Base-by-base conservation (phyloP, 495 filamentous ascomycete genomes). In the Trichodelitschia bisporula region DNA sequence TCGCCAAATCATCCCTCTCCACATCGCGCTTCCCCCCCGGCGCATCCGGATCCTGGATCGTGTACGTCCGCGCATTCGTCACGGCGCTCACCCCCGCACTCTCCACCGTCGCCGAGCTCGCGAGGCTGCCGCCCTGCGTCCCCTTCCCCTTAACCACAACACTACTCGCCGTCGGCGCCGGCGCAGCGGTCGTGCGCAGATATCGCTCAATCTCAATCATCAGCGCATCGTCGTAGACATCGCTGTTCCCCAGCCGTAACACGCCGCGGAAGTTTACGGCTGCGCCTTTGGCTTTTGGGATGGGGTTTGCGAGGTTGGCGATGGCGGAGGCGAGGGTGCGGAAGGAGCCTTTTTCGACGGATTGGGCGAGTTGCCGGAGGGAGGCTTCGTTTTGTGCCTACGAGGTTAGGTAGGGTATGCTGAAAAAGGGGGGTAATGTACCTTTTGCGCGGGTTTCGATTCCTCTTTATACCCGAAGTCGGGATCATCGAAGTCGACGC, bases 401-500 rank as follows among this genome's bases (percentile, higher is more conserved):
- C 0, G 19, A 29, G 13, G 16, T 13, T 13, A 29, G 14, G 12
- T 17, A n/a, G n/a, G n/a, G n/a, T n/a, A n/a, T n/a, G n/a, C n/a
- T n/a, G n/a, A n/a, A n/a, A n/a, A n/a, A n/a, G n/a, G n/a, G n/a
- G n/a, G n/a, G n/a, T n/a, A n/a, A n/a, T n/a, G n/a, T n/a, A n/a
- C n/a, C n/a, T 93, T 93, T 33, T 46, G 36, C 2, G 40, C 34
- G 29, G 65, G 56, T 49, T 99, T 99, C 40, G 75, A 67, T 49
- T 99, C 84, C 55, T 99, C 84, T 48, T 84, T 89, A 42, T 77
- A 73, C 17, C 83, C 82, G 42, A 69, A 92, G 18, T 91, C 82
- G 3, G 68, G 44, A 53, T 93, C 89, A 40, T 99, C 82, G 47
- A 95, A 95, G 50, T 99, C 86, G 16, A 83, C 63, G 4, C 86